phyloP scores from a whole-genome alignment of 2,329 filamentous ascomycete genomes.

The Tolypocladium ovalisporum region DNA sequence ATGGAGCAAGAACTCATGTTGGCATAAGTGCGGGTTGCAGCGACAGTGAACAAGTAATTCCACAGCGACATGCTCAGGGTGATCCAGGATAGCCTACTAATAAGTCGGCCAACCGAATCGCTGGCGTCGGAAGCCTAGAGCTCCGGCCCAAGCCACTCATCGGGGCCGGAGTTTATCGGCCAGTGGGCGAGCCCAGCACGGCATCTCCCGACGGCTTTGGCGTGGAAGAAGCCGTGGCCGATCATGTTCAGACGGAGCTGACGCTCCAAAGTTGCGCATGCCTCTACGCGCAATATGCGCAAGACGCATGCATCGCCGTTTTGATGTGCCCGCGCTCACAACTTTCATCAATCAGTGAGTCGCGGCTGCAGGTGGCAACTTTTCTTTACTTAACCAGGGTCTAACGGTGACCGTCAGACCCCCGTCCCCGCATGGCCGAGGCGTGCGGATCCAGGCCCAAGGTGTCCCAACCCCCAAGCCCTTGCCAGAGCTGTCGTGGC shows the following conservation, averaged over 20 bases:
- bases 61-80: no score
- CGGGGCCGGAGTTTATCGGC: not conserved
- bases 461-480: not conserved
- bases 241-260: not conserved
- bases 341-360: not conserved
- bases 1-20: not conserved
- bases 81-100: not conserved
- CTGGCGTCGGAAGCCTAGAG: not conserved
- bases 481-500: conserved; percentile 6
- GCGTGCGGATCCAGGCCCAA: no score
- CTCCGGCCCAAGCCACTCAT: not conserved
- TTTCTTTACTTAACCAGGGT: not conserved
- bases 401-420: not conserved
- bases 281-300: not conserved
- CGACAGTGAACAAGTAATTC: no score
- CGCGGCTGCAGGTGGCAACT: no score
- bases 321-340: not conserved
- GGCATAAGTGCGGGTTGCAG: not conserved
- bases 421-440: not conserved
- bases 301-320: not conserved
- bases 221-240: not conserved
- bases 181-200: not conserved
- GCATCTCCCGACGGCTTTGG: not conserved
- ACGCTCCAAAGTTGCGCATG: not conserved
- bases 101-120: not conserved